Conservation (phyloP, 176 grass and related monocot genomes). For the Coix lacrymajobi region DNA sequence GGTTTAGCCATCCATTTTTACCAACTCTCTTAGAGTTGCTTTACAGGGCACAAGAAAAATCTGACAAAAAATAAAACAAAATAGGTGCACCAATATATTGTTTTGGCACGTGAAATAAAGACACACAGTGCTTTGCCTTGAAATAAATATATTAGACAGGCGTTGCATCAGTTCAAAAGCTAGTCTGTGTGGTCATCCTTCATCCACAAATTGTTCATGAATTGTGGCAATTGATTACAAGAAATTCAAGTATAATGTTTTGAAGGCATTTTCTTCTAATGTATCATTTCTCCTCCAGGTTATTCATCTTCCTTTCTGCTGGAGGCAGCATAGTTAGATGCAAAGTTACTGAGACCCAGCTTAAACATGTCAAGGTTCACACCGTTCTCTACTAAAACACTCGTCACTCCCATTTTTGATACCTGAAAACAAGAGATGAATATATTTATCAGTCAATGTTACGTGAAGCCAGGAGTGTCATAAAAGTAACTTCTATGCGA, state of each 20-base stretch:
- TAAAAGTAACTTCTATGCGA: neutral
- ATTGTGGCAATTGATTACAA: conserved; percentile 9
- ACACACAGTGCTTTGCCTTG: neutral
- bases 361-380: conserved; percentile 86
- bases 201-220: conserved; percentile 4
- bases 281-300: neutral
- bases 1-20: too few species aligned
- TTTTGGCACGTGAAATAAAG: neutral
- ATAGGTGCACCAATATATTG: neutral
- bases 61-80: neutral
- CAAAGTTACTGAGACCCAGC: conserved; percentile 72
- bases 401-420: conserved; percentile 78
- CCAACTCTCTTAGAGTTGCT: too few species aligned
- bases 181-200: neutral
- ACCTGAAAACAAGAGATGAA: conserved; percentile 45
- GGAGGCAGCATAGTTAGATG: conserved; percentile 23
- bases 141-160: neutral
- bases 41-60: neutral
- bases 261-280: neutral
- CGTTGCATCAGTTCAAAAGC: neutral
- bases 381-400: conserved; percentile 67
- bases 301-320: conserved; percentile 26
- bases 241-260: neutral
- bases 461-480: neutral
- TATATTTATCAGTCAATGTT: neutral